Percentiles rank a stretch among this genome's conserved stretches.
These are phyloP conservation scores for Exophiala sideris DNA, from an alignment of 2,329 filamentous ascomycete species.

Conservation along the genomic window DNA sequence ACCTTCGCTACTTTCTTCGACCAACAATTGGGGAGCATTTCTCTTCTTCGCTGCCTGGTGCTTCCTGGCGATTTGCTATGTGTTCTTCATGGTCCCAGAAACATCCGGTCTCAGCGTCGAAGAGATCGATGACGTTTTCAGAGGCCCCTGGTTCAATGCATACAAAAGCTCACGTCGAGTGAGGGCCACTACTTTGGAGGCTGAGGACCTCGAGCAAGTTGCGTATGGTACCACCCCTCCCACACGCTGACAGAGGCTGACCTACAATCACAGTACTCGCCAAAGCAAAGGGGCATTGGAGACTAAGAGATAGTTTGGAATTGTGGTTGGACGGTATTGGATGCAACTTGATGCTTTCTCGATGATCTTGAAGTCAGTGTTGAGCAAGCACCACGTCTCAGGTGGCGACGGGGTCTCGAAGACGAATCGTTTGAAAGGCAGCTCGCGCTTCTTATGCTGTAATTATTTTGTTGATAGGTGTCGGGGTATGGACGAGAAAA, in stretches of 20 bases:
- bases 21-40: constrained; percentile 44
- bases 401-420: no score
- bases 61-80: constrained; percentile 37
- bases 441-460: no score
- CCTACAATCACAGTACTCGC: background rate
- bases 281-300: background rate
- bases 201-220: background rate
- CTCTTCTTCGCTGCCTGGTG: constrained; percentile 44
- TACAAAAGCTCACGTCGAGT: constrained; percentile 7
- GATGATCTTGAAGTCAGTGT: background rate
- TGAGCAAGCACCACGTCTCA: background rate
- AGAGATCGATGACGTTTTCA: constrained; percentile 39
- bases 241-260: background rate
- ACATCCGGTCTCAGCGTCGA: constrained; percentile 39
- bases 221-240: background rate
- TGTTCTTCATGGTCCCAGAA: constrained; percentile 42
- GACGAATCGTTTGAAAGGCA: no score
- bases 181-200: background rate
- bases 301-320: background rate
- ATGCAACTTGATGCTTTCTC: background rate
- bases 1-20: constrained; percentile 35
- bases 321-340: no score
- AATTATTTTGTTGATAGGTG: no score
- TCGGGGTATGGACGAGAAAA: no score
- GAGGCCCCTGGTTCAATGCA: constrained; percentile 28